phyloP scores from a whole-genome alignment of 306 rosid genomes.

The Pyrus communis region DNA sequence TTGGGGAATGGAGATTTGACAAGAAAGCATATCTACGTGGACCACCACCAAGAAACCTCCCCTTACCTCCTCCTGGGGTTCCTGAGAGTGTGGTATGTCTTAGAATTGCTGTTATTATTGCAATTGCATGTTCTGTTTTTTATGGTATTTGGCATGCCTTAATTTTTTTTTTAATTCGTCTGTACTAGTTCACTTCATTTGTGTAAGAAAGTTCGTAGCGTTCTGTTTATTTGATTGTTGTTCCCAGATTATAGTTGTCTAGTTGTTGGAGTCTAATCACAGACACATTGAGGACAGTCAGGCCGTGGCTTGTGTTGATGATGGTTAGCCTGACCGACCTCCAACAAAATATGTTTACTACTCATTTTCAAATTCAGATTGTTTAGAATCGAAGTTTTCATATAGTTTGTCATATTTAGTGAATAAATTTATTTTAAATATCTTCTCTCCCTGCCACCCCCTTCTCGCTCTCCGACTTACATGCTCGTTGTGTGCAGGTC shows the following conservation, averaged over 20 bases:
- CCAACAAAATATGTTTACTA: neutral
- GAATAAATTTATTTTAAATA: neutral
- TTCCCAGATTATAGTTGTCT: neutral
- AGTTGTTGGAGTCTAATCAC: neutral
- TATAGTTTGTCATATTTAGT: neutral
- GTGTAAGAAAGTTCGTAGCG: neutral
- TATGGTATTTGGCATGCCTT: neutral
- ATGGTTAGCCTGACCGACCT: neutral
- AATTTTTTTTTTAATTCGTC: neutral
- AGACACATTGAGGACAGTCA: neutral
- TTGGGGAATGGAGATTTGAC: slow-evolving; percentile 98
- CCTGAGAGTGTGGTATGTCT: slow-evolving; percentile 98
- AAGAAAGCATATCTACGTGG: slow-evolving; percentile 80
- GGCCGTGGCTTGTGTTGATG: neutral
- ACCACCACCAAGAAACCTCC: slow-evolving; percentile 70
- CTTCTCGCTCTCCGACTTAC: neutral
- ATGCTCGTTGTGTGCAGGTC: slow-evolving; percentile 37
- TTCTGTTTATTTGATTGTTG: neutral
- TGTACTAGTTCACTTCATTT: neutral
- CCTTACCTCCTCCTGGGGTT: slow-evolving; percentile 92
- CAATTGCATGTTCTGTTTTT: neutral
- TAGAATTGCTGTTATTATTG: neutral
- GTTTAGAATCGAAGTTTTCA: neutral
- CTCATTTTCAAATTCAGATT: neutral
- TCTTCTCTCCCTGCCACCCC: neutral